Evolutionary conservation across 257 asterid species (phyloP).

Genomic region (Jasminum sambac): DNA sequence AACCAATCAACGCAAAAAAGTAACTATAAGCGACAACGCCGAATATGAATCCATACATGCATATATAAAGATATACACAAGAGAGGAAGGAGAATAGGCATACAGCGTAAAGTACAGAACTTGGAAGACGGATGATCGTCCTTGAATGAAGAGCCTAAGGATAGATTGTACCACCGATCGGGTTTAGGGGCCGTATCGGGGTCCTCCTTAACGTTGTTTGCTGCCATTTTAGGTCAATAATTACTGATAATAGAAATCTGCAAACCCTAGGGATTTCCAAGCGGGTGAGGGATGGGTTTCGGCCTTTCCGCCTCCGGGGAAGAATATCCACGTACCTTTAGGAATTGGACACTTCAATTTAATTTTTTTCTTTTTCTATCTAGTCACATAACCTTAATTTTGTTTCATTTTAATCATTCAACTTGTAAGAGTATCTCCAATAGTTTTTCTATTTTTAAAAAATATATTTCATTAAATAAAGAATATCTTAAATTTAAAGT

Average conservation of each 20-base stretch:
- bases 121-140: conserved; percentile 80
- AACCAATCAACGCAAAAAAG: background rate
- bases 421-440: no score
- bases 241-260: conserved; percentile 11
- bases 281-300: background rate
- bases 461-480: no score
- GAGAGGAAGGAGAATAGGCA: conserved; percentile 14
- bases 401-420: no score
- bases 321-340: background rate
- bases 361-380: no score
- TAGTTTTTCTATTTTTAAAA: no score
- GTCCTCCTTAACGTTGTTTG: conserved; percentile 58
- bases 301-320: background rate
- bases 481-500: no score
- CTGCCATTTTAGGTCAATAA: conserved; percentile 44
- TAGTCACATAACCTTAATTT: no score
- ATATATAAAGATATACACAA: background rate
- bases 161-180: conserved; percentile 85
- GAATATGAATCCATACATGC: conserved; percentile 1
- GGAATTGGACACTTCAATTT: no score
- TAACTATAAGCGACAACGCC: background rate
- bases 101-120: conserved; percentile 98
- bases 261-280: conserved; percentile 17
- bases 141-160: conserved; percentile 89
- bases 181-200: conserved; percentile 82